Percentiles rank a stretch among this genome's conserved stretches.
These are phyloP conservation scores for Ceratocystiopsis sp. DNA, from an alignment of 2,329 filamentous ascomycete genomes.

Conservation along the genomic window DNA sequence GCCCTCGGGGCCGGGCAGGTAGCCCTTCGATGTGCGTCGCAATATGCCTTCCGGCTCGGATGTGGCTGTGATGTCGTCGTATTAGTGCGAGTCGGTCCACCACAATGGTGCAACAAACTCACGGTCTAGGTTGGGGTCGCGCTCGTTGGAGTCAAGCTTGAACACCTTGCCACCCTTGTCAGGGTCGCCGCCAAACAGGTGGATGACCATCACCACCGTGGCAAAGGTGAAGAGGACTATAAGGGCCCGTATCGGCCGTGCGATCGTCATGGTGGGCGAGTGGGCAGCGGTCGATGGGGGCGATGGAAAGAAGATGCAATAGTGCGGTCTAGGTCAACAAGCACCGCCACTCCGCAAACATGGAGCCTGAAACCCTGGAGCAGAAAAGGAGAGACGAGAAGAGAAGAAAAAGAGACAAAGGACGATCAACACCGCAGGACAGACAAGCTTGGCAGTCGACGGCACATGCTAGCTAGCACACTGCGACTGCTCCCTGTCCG, in stretches of 20 bases:
- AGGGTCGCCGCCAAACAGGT: conserved; percentile 44
- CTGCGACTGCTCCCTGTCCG: too few species aligned
- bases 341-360: too few species aligned
- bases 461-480: too few species aligned
- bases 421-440: too few species aligned
- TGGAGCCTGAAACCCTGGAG: too few species aligned
- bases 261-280: conserved; percentile 51
- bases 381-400: too few species aligned
- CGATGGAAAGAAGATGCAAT: background rate
- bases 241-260: conserved; percentile 68
- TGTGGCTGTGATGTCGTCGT: conserved; percentile 39
- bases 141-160: conserved; percentile 30
- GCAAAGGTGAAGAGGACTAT: conserved; percentile 48
- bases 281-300: background rate
- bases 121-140: conserved; percentile 82
- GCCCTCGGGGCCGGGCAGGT: conserved; percentile 56
- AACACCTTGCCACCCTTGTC: conserved; percentile 21
- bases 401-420: too few species aligned
- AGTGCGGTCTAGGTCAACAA: background rate
- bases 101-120: conserved; percentile 19
- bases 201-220: conserved; percentile 64
- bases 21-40: conserved; percentile 57
- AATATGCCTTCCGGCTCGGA: conserved; percentile 67
- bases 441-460: too few species aligned
- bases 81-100: too few species aligned